These are phyloP conservation scores for Diaporthe citriasiana DNA, from an alignment of 2,329 filamentous ascomycete species.

Conservation along the genomic window DNA sequence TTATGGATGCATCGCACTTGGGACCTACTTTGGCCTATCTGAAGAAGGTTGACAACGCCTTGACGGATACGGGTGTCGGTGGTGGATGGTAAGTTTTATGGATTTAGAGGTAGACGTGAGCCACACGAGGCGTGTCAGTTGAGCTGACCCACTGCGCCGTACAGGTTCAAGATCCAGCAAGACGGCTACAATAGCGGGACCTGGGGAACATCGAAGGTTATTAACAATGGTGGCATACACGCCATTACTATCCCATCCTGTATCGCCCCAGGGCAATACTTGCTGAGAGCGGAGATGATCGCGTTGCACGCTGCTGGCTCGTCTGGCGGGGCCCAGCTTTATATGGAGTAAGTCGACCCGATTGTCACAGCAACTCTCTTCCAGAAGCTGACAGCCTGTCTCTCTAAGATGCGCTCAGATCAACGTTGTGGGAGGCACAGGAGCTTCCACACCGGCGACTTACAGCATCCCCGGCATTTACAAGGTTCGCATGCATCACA, in stretches of 20 bases:
- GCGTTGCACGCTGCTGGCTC: conserved; percentile 48
- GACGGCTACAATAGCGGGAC: conserved; percentile 57
- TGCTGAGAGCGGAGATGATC: conserved; percentile 51
- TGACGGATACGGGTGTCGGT: conserved; percentile 57
- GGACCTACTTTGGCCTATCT: conserved; percentile 69
- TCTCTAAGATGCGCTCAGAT: conserved; percentile 46
- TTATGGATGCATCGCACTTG: conserved; percentile 69
- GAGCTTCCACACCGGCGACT: conserved; percentile 18
- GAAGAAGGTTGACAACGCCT: conserved; percentile 66
- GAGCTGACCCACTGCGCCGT: not conserved
- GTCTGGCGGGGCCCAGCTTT: conserved; percentile 49
- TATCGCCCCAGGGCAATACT: conserved; percentile 50
- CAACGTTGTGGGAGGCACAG: conserved; percentile 48
- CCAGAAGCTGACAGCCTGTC: not conserved
- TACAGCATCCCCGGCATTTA: conserved; percentile 41
- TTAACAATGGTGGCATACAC: conserved; percentile 59
- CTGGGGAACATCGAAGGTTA: conserved; percentile 61
- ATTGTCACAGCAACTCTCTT: too few relatives aligned
- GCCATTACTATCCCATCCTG: conserved; percentile 49
- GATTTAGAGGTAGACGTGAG: not conserved
- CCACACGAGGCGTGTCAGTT: not conserved
- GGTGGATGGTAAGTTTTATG: conserved; percentile 53
- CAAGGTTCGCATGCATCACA: conserved; percentile 8
- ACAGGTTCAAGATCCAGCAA: conserved; percentile 57
- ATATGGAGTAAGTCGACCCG: conserved; percentile 39